Percentiles rank a stretch among this genome's conserved stretches.
phyloP scores from a whole-genome alignment of 2,329 filamentous ascomycete genomes.

The Colletotrichum sp. region DNA sequence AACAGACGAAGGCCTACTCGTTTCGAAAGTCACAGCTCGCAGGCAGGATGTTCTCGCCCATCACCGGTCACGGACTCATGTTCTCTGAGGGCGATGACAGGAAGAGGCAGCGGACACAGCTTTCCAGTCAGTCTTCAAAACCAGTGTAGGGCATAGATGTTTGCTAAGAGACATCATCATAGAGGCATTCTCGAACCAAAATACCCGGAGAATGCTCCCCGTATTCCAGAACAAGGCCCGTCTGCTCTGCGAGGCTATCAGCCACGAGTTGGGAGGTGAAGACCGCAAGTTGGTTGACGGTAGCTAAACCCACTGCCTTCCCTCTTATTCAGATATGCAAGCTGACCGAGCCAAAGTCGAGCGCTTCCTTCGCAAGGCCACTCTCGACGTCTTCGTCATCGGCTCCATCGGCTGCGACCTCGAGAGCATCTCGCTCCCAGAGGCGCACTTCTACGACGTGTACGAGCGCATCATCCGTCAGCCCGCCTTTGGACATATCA shows the following conservation, averaged over 20 bases:
- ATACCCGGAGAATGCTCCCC: constrained; percentile 40
- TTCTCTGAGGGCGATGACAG: constrained; percentile 42
- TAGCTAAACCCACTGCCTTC: neutral
- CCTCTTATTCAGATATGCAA: neutral
- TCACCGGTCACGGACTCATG: constrained; percentile 39
- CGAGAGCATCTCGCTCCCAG: constrained; percentile 26
- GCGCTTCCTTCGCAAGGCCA: constrained; percentile 32
- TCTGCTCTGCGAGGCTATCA: constrained; percentile 32
- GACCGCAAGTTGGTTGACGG: constrained; percentile 29
- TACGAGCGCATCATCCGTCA: constrained; percentile 37
- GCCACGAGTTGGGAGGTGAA: constrained; percentile 27
- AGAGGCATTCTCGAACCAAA: constrained; percentile 40
- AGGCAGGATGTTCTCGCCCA: constrained; percentile 36
- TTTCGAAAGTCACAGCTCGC: constrained; percentile 42
- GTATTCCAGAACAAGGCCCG: constrained; percentile 38
- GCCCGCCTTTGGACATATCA: constrained; percentile 27
- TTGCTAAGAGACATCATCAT: neutral
- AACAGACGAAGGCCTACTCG: constrained; percentile 43
- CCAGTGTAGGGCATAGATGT: too few species aligned
- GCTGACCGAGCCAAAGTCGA: constrained; percentile 25
- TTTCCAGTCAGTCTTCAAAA: constrained; percentile 26
- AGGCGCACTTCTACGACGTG: constrained; percentile 31
- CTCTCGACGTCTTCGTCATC: constrained; percentile 38
- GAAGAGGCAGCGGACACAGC: constrained; percentile 35
- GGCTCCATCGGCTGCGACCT: constrained; percentile 39